Evolutionary conservation across 148 eudicot genomes (phyloP), one percentile per base, ranked within the genome.

Genomic region (Beta vulgaris): DNA sequence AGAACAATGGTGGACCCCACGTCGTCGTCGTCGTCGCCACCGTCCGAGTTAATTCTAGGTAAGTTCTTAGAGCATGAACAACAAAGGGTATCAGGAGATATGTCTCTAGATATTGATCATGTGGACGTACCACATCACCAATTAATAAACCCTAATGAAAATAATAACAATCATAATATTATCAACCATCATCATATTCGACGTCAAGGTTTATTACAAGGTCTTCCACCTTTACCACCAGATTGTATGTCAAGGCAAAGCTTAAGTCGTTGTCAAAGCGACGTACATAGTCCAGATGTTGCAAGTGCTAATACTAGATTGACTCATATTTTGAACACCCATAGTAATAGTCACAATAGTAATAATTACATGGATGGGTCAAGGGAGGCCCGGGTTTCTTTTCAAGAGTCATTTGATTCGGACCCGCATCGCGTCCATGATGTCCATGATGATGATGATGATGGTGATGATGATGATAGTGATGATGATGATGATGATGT

Each of bases 41-140:
- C 89, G 26, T 80, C 87, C 23, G 77, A 67, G 69, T 64, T 11
- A 4, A 61, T 88, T 57, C 84, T 82, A 11, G 86, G 81, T 2
- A 84, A 78, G 43, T 86, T 83, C 58, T 63, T 85, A 48, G 74
- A 69, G 35, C 79, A 11, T 7, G 66, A 60, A 32, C 61, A 77
- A 15, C 89, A 86, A 60, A 88, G 71, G 16, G 79, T 58, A 36
- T 43, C 82, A 3, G 80, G 82, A 0, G 85, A 82, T 11, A 37
- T 77, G 61, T 48, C 83, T 1, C 76, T 81, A 19, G 87, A 87
- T 49, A 71, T 87, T 79, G 86, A 87, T n/a, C 72, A 14, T 78
- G 42, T n/a, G n/a, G n/a, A n/a, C n/a, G n/a, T n/a, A n/a, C n/a
- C n/a, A n/a, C n/a, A n/a, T n/a, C n/a, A n/a, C n/a, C n/a, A n/a